phyloP scores from a whole-genome alignment of 768 basidiomycete species.

The Lactarius akahatsu region DNA sequence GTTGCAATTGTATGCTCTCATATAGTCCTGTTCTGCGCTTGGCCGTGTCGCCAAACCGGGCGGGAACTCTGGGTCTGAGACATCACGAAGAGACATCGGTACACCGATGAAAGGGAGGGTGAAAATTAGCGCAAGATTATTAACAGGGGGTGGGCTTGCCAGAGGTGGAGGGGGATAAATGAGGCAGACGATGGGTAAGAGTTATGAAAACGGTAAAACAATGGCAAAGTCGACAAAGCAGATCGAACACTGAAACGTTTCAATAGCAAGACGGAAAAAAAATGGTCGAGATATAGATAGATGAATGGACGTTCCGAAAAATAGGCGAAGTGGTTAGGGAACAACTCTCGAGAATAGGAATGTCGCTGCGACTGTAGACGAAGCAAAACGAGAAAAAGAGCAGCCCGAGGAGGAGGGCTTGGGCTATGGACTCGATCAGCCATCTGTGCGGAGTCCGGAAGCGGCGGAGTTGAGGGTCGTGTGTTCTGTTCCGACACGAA shows the following conservation, averaged over 20 bases:
- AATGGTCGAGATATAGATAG: slow-evolving; percentile 34
- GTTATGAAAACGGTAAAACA: slow-evolving; percentile 36
- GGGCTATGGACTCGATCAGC: slow-evolving; percentile 23
- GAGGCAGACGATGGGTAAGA: slow-evolving; percentile 35
- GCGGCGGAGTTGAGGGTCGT: slow-evolving; percentile 28
- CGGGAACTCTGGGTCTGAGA: slow-evolving; percentile 17
- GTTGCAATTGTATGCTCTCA: slow-evolving; percentile 17
- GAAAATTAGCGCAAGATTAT: slow-evolving; percentile 14
- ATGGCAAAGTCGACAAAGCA: slow-evolving; percentile 35
- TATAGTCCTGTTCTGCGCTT: slow-evolving; percentile 15
- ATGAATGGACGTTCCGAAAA: slow-evolving; percentile 20
- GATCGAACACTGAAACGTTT: slow-evolving; percentile 35
- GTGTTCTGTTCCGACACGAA: slow-evolving; percentile 20
- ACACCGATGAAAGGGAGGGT: neutral
- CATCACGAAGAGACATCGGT: slow-evolving; percentile 21
- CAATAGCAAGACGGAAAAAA: slow-evolving; percentile 37
- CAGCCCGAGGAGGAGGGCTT: slow-evolving; percentile 34
- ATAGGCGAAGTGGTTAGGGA: slow-evolving; percentile 25
- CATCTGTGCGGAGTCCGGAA: slow-evolving; percentile 30
- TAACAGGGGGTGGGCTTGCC: slow-evolving; percentile 6
- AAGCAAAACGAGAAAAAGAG: slow-evolving; percentile 34
- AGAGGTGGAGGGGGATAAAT: slow-evolving; percentile 28
- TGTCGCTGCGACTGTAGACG: slow-evolving; percentile 16
- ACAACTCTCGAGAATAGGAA: slow-evolving; percentile 1
- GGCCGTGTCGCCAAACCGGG: slow-evolving; percentile 5